A percentile compares a stretch with the other conserved stretches of the same genome.
Conservation (phyloP, 2,329 filamentous ascomycete species). For the Colletotrichum orchidophilum region DNA sequence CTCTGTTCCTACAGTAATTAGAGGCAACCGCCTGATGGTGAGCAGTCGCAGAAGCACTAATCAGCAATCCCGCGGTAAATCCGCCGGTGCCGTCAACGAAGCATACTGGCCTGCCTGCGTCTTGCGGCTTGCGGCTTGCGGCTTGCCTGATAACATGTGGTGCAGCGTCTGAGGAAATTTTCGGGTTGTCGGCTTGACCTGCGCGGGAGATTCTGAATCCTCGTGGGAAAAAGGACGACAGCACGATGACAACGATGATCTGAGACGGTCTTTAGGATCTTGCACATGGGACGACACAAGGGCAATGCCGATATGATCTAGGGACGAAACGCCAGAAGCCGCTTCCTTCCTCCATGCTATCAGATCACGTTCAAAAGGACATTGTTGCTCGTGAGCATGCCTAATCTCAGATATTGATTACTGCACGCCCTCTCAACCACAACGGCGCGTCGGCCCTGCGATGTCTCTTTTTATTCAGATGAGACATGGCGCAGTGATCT, state of each 20-base stretch:
- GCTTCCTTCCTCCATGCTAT: slow-evolving; percentile 1
- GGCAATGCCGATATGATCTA: slow-evolving; percentile 1
- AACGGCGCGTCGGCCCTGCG: slow-evolving; percentile 15
- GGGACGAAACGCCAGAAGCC: slow-evolving; percentile 8
- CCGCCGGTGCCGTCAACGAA: neutral
- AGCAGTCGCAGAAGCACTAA: neutral
- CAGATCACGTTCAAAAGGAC: slow-evolving; percentile 1
- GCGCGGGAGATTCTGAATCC: neutral
- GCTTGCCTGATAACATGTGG: neutral
- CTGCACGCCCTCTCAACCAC: slow-evolving; percentile 1
- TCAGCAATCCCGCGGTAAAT: neutral
- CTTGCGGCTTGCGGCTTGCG: neutral
- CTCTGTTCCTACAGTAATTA: neutral
- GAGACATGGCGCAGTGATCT: slow-evolving; percentile 18
- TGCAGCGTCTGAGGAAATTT: slow-evolving; percentile 19
- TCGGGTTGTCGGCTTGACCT: slow-evolving; percentile 21
- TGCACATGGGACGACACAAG: slow-evolving; percentile 23
- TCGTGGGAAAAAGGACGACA: slow-evolving; percentile 24
- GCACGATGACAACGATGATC: slow-evolving; percentile 20
- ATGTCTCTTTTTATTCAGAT: slow-evolving; percentile 9
- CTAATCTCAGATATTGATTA: neutral
- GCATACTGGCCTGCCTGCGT: neutral
- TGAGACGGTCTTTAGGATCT: slow-evolving; percentile 9
- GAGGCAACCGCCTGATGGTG: neutral
- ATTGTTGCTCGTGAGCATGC: neutral